Conservation (phyloP, 306 rosid genomes). For the Coriaria nepalensis region DNA sequence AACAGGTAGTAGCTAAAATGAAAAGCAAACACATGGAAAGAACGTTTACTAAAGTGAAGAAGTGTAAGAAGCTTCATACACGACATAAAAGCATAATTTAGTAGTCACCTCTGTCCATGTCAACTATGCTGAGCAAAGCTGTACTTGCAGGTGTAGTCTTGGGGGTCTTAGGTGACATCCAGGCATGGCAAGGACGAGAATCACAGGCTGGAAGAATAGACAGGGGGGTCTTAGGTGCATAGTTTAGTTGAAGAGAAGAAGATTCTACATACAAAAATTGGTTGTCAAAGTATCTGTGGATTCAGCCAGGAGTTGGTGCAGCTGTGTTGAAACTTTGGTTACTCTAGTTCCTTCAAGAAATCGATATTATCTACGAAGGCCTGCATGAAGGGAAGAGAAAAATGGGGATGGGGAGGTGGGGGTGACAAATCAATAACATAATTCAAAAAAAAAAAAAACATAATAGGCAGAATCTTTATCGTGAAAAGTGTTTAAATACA, state of each 20-base stretch:
- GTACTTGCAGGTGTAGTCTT: constrained; percentile 61
- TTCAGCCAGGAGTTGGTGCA: constrained; percentile 18
- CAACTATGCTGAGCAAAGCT: constrained; percentile 17
- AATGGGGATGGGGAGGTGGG: neutral
- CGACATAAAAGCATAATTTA: constrained; percentile 5
- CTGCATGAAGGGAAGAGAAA: constrained; percentile 22
- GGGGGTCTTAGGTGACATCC: constrained; percentile 46
- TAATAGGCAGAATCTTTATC: too few relatives aligned
- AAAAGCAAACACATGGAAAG: constrained; percentile 91
- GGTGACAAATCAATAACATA: too few relatives aligned
- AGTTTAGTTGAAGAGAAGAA: neutral
- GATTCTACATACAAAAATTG: constrained; percentile 17
- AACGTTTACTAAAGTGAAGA: constrained; percentile 77
- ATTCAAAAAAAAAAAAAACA: neutral
- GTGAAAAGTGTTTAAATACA: too few relatives aligned
- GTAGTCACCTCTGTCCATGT: constrained; percentile 6
- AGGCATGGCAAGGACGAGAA: constrained; percentile 71
- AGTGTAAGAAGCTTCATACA: constrained; percentile 46
- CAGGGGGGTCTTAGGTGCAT: constrained; percentile 13
- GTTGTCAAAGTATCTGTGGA: constrained; percentile 4
- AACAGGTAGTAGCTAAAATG: constrained; percentile 81
- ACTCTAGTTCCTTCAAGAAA: constrained; percentile 67
- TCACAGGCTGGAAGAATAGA: constrained; percentile 29
- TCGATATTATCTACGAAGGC: constrained; percentile 91
- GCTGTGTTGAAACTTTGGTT: constrained; percentile 9